phyloP scores from a whole-genome alignment of 371 early-diverging fungal species.

The Thermomucor indicae-seudaticae region DNA sequence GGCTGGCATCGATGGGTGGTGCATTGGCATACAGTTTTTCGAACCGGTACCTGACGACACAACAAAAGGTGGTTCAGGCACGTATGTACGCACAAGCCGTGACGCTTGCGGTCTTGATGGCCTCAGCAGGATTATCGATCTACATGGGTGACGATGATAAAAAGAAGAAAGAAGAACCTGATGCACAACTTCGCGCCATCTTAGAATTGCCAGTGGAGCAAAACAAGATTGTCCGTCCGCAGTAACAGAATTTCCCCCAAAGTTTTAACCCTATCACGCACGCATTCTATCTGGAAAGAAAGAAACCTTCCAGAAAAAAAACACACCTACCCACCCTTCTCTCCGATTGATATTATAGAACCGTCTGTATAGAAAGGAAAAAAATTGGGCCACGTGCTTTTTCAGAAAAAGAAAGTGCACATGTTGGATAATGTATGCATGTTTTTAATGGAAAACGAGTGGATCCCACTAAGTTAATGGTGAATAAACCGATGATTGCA shows the following conservation, averaged over 20 bases:
- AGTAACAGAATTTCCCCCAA: background rate
- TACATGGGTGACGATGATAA: conserved; percentile 35
- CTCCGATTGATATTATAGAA: too few relatives aligned
- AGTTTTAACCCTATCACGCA: background rate
- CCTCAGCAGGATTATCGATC: conserved; percentile 45
- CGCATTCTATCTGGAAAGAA: background rate
- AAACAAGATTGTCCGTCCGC: conserved; percentile 6
- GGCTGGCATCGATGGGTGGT: conserved; percentile 66
- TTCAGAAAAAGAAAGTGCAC: too few relatives aligned
- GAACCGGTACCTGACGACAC: conserved; percentile 60
- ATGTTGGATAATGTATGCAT: too few relatives aligned
- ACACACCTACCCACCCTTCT: background rate
- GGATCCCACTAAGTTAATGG: background rate
- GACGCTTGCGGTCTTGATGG: conserved; percentile 47
- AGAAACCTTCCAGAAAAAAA: background rate
- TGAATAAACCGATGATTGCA: background rate
- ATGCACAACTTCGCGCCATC: conserved; percentile 42
- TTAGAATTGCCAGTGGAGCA: conserved; percentile 35
- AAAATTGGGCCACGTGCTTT: too few relatives aligned
- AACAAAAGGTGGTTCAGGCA: conserved; percentile 75
- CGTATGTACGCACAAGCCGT: conserved; percentile 66
- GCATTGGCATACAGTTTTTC: conserved; percentile 63
- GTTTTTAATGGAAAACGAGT: too few relatives aligned
- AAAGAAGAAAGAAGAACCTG: conserved; percentile 26
- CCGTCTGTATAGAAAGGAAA: too few relatives aligned